Conservation (phyloP, 148 eudicot species). For the Fagopyrum homotropicum region DNA sequence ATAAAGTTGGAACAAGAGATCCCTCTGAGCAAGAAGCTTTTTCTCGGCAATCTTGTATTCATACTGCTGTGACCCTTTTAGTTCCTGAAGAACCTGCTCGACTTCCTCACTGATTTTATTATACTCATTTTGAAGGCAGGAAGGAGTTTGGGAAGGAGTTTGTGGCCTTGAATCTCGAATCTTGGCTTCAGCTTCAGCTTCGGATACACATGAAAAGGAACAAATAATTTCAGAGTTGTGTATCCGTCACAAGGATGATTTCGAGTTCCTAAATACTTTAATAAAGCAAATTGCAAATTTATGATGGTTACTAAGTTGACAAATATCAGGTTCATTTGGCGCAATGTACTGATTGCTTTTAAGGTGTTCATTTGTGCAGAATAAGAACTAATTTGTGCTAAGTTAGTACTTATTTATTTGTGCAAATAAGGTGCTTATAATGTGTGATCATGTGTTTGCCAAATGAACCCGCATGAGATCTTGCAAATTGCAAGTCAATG, state of each 20-base stretch:
- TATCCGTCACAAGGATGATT: neutral
- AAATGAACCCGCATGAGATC: neutral
- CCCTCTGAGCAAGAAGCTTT: constrained; percentile 56
- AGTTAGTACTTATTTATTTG: too few species aligned
- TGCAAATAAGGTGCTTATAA: too few species aligned
- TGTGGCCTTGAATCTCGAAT: neutral
- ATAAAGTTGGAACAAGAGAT: constrained; percentile 39
- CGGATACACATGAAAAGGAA: constrained; percentile 1
- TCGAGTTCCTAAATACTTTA: neutral
- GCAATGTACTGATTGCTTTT: too few species aligned
- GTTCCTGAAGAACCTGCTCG: constrained; percentile 41
- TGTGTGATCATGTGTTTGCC: neutral
- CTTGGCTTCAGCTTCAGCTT: constrained; percentile 5
- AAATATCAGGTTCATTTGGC: too few species aligned
- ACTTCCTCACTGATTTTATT: constrained; percentile 47
- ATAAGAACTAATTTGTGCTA: too few species aligned
- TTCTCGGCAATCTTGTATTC: constrained; percentile 55
- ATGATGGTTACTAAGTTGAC: too few species aligned
- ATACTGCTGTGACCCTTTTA: constrained; percentile 52
- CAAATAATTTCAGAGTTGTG: neutral
- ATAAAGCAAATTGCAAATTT: neutral
- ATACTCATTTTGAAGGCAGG: constrained; percentile 24
- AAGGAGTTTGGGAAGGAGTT: constrained; percentile 6
- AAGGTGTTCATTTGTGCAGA: too few species aligned
- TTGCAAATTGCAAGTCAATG: neutral